Evolutionary conservation across 768 basidiomycete species (phyloP), one percentile per base, ranked within the genome.

Genomic region (Pisolithus albus): DNA sequence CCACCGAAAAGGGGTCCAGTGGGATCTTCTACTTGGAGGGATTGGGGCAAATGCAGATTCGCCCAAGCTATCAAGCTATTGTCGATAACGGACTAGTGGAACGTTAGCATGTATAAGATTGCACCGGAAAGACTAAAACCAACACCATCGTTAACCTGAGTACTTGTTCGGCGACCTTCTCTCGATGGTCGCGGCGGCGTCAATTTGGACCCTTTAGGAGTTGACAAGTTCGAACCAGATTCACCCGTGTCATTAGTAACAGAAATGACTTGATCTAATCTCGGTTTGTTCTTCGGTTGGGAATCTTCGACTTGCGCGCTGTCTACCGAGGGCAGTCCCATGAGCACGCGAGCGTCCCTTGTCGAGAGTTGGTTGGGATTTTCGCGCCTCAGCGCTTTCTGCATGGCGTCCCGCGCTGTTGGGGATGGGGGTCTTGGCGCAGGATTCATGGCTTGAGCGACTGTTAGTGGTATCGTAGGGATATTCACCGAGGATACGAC

Each of bases 401-500:
- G 94, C 0, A 87, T 91, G 1, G 92, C 92, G 18, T 82, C 91
- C 15, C 92, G 83, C 13, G 88, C 85, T 0, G 81, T 76, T 0
- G 96, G 96, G 0, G 93, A 95, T 1, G 96, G 95, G 0, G 96
- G 96, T 11, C 95, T 80, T 7, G 94, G 94, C 0, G 89, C 88
- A 2, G 95, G 94, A 61, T 90, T 92, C 92, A 98, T 92, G 2
- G 93, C 83, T 71, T 98, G 93, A 0, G 96, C 96, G 11, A 96
- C 90, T 21, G 86, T 81, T 39, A 99, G 76, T 0, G 95, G 92
- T 56, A 98, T 97, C 1, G 95, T 98, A 1, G 93, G 91, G 47
- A 98, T 91, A 61, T 96, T 96, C 72, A 89, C 91, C 2, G 94
- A 96, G 3, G 96, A 97, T 15, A 96, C 83, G 46, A 98, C 94